Evolutionary conservation across 768 basidiomycete genomes (phyloP).

Genomic region (Podaxis pistillaris): DNA sequence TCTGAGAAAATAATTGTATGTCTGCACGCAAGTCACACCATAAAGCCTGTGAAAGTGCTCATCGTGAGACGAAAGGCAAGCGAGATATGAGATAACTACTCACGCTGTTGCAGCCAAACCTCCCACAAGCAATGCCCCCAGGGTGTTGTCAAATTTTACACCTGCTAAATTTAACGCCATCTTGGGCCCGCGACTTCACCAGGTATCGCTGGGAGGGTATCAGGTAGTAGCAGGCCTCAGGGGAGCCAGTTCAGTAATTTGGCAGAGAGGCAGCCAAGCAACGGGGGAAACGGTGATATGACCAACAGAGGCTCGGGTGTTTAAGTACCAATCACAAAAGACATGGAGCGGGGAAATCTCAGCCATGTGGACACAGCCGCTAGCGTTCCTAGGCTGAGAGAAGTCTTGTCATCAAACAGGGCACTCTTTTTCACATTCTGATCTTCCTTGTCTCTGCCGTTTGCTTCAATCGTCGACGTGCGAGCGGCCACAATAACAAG

Average conservation of each 20-base stretch:
- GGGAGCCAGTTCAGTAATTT: not conserved
- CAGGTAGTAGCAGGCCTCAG: not conserved
- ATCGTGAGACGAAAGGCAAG: not conserved
- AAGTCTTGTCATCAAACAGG: not conserved
- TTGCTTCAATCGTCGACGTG: too few species aligned
- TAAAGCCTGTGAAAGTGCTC: slow-evolving; percentile 42
- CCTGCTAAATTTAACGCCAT: not conserved
- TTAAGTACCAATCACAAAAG: slow-evolving; percentile 4
- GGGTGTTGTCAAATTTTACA: slow-evolving; percentile 41
- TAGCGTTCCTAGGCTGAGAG: not conserved
- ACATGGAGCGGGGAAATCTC: not conserved
- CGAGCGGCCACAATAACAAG: too few species aligned
- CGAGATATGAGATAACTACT: slow-evolving; percentile 19
- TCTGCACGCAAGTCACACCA: slow-evolving; percentile 56
- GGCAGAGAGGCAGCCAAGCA: not conserved
- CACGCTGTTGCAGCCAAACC: slow-evolving; percentile 54
- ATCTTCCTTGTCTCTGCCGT: not conserved
- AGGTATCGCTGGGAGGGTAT: not conserved
- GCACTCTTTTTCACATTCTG: not conserved
- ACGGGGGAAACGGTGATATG: not conserved
- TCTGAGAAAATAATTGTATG: slow-evolving; percentile 47
- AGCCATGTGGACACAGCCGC: not conserved
- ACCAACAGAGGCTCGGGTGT: not conserved
- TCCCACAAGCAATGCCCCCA: slow-evolving; percentile 56
- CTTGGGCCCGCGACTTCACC: not conserved